Conservation (phyloP, 306 rosid species). For the Dalbergia oliveri region DNA sequence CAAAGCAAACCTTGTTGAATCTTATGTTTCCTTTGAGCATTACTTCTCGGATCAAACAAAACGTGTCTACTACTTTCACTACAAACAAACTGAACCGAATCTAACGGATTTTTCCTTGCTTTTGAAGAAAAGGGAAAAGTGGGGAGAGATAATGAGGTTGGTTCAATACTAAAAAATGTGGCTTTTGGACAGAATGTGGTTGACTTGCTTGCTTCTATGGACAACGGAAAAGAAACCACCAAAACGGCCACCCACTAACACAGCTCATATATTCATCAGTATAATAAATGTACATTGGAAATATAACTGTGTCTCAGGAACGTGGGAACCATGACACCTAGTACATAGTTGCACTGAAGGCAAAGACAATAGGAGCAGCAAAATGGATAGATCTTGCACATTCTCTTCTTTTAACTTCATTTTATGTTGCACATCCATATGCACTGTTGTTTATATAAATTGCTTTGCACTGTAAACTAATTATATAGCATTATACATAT, state of each 20-base stretch:
- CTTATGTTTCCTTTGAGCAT: constrained; percentile 35
- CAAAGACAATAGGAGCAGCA: not conserved
- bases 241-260: constrained; percentile 53
- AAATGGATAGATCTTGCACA: not conserved
- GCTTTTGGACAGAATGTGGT: constrained; percentile 39
- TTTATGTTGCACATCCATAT: not conserved
- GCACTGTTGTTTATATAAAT: no score
- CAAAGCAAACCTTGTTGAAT: constrained; percentile 24
- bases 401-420: not conserved
- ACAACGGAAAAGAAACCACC: constrained; percentile 45
- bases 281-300: constrained; percentile 11
- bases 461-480: no score
- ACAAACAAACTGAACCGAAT: not conserved
- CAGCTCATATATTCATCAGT: constrained; percentile 49
- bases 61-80: constrained; percentile 21
- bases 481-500: no score
- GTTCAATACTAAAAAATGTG: constrained; percentile 28
- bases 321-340: constrained; percentile 45
- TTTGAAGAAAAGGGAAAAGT: constrained; percentile 35
- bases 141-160: constrained; percentile 21
- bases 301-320: not conserved
- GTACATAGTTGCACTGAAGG: not conserved
- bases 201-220: constrained; percentile 38
- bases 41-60: constrained; percentile 31
- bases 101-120: not conserved